Percentiles rank a stretch among this genome's conserved stretches.
phyloP scores from a whole-genome alignment of 768 basidiomycete species.

The Suillus plorans region DNA sequence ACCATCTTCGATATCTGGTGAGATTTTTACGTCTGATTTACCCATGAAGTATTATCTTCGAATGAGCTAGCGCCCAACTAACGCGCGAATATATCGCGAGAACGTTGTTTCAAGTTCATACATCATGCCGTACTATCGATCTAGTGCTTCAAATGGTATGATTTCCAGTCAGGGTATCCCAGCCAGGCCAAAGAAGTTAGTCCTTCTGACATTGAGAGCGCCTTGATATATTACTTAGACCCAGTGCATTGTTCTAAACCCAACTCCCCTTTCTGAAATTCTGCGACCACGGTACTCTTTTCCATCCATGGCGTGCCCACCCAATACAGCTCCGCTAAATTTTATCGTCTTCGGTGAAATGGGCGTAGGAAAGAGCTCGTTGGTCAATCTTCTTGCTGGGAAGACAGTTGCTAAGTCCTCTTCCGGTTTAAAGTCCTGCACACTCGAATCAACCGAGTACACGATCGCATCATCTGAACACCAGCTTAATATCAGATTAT shows the following conservation, averaged over 20 bases:
- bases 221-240: background rate
- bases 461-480: background rate
- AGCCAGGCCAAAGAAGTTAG: background rate
- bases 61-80: background rate
- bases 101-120: background rate
- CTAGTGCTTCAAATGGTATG: background rate
- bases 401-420: constrained; percentile 1
- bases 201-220: background rate
- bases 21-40: background rate
- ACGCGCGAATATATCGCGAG: background rate
- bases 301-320: background rate
- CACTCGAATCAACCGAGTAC: constrained; percentile 4
- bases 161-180: background rate
- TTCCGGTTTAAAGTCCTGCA: constrained; percentile 2
- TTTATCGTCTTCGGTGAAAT: constrained; percentile 11
- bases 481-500: background rate
- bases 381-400: constrained; percentile 11
- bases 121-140: background rate
- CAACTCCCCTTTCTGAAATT: background rate
- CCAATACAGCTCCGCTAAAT: background rate
- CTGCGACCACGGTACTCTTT: background rate
- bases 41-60: background rate
- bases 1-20: background rate
- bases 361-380: constrained; percentile 12
- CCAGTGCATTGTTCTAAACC: background rate